A percentile compares a stretch with the other conserved stretches of the same genome.
Evolutionary conservation across 148 eudicot species (phyloP).

Genomic region (Vaccinium macrocarpon): DNA sequence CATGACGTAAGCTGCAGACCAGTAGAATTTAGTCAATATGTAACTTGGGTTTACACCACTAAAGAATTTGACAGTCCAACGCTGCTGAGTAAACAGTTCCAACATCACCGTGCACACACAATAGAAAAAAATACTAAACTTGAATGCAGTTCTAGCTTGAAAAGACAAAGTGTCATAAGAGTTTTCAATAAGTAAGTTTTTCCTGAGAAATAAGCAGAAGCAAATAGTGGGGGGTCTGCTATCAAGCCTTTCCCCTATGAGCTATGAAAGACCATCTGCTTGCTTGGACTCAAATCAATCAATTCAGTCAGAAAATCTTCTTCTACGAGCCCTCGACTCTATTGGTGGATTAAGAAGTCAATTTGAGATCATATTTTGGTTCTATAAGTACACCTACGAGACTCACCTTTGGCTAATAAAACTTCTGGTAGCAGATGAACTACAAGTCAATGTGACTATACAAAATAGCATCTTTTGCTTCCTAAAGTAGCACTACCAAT

Average conservation of each 20-base stretch:
- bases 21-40: conserved; percentile 1
- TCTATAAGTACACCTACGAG: no score
- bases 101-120: neutral
- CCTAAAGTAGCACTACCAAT: neutral
- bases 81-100: neutral
- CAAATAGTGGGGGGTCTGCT: no score
- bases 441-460: neutral
- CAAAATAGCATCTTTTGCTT: neutral
- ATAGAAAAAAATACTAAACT: neutral
- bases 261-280: no score
- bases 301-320: no score
- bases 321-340: no score
- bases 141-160: neutral
- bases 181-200: neutral
- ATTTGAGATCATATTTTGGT: no score
- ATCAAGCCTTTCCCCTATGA: no score
- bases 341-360: no score
- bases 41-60: neutral
- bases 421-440: conserved; percentile 5
- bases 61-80: neutral
- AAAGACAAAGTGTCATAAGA: neutral
- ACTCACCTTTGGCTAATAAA: neutral
- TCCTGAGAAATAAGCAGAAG: no score
- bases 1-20: conserved; percentile 85
- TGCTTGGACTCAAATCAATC: no score